Evolutionary conservation across 1,139 yeast species (phyloP), one percentile per base, ranked within the genome.

Genomic region (Kluyveromyces sp.): DNA sequence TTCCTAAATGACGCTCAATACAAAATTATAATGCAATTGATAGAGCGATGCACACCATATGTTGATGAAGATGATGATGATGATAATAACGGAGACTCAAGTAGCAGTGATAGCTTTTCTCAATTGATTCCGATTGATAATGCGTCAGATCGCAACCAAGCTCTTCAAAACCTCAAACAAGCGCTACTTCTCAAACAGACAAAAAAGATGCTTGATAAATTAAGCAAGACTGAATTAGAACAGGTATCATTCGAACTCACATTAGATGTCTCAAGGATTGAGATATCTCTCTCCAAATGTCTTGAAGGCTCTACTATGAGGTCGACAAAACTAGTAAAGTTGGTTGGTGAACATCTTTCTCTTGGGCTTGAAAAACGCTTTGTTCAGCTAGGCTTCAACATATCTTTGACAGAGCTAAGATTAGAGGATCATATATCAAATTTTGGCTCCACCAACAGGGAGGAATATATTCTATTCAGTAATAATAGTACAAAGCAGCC

Each of bases 1-100:
- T 75, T 85, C 29, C 67, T 92, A 60, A 87, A 88, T 55, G 98
- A 94, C 61, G 83, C 81, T 55, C 96, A 94, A 59, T 94, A 94
- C 67, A 86, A 88, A 61, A 79, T 90, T 1, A 71, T 92, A 58
- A 82, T 92, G 90, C 79, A 81, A 48, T 70, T 92, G 41, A 68
- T 89, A 42, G 85, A 84, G 49, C 75, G 72, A 26, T 79, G 85
- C 30, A 72, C 90, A 21, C 97, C 97, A 1, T 69, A 75, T 42
- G 69, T 80, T 49, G 77, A 71, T 8, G 42, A 52, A 1, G 73
- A 67, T 4, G 59, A 67, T 5, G 57, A 52, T 25, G 55, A 55
- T 30, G 51, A 6, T 5, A 33, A 21, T 33, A 33, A 6, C 15
- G 21, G 21, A 15, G 21, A 15, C 21, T 6, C 7, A 5, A 33